Evolutionary conservation across 2,329 filamentous ascomycete species (phyloP).

Genomic region (Sclerotinia minor): DNA sequence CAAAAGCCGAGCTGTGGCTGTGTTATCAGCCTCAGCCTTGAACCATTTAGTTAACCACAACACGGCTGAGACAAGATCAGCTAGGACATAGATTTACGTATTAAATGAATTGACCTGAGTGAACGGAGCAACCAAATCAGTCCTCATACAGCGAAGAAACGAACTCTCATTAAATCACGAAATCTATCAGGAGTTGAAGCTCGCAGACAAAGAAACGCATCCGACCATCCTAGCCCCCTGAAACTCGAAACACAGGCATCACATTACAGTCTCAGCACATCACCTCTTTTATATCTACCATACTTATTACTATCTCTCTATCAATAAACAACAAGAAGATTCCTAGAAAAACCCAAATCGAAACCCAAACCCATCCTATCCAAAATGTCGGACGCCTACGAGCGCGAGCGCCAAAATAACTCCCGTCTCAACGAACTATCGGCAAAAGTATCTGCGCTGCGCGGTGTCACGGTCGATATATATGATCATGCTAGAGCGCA

Average conservation of each 20-base stretch:
- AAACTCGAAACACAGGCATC: slow-evolving; percentile 17
- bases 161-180: neutral
- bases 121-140: neutral
- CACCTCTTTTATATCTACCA: neutral
- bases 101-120: neutral
- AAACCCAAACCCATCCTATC: neutral
- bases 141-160: neutral
- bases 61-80: slow-evolving; percentile 5
- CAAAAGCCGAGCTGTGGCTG: slow-evolving; percentile 13
- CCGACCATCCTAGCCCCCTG: neutral
- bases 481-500: slow-evolving; percentile 94
- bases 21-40: slow-evolving; percentile 6
- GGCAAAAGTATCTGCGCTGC: slow-evolving; percentile 85
- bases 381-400: slow-evolving; percentile 73
- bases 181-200: neutral
- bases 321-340: neutral
- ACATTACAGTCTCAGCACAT: slow-evolving; percentile 1
- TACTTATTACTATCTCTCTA: neutral
- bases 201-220: slow-evolving; percentile 17
- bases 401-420: slow-evolving; percentile 89
- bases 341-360: neutral
- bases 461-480: slow-evolving; percentile 94
- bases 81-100: neutral
- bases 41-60: neutral
- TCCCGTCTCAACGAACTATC: slow-evolving; percentile 88